Conservation (phyloP, 176 grass and related monocot species). For the Zea luxurians region DNA sequence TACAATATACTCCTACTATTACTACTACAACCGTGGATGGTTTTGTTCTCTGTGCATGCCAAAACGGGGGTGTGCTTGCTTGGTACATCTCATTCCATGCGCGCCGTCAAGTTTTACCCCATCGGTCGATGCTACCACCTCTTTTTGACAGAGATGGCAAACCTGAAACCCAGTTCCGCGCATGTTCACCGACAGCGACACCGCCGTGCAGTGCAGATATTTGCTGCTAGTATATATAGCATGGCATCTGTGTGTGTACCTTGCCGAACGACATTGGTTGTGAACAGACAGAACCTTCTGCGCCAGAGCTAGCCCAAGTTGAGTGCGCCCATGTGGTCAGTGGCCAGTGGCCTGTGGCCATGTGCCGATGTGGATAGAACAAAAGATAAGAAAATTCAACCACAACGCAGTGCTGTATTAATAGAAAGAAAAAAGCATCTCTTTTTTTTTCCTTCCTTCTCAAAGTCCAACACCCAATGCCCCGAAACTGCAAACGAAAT, state of each 20-base stretch:
- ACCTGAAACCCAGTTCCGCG: not conserved
- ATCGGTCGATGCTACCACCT: not conserved
- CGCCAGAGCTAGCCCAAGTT: not conserved
- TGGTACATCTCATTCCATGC: not conserved
- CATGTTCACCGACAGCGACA: not conserved
- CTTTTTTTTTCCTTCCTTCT: not conserved
- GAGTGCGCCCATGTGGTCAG: not conserved
- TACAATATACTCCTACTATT: too few relatives aligned
- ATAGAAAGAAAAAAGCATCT: not conserved
- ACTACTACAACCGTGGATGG: not conserved
- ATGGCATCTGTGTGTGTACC: not conserved
- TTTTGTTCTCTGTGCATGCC: not conserved
- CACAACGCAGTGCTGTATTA: not conserved
- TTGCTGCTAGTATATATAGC: not conserved
- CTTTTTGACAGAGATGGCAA: not conserved
- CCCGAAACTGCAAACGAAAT: not conserved
- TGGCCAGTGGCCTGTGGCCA: not conserved
- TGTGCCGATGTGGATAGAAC: not conserved
- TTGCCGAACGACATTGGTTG: not conserved
- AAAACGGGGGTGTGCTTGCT: too few relatives aligned
- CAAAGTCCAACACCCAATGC: not conserved
- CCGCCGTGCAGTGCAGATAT: slow-evolving; percentile 5
- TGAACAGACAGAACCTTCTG: not conserved
- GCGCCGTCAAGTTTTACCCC: not conserved
- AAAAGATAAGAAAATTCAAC: not conserved